phyloP scores from a whole-genome alignment of 1,284 basidiomycete species.

The Thelephora terrestris region DNA sequence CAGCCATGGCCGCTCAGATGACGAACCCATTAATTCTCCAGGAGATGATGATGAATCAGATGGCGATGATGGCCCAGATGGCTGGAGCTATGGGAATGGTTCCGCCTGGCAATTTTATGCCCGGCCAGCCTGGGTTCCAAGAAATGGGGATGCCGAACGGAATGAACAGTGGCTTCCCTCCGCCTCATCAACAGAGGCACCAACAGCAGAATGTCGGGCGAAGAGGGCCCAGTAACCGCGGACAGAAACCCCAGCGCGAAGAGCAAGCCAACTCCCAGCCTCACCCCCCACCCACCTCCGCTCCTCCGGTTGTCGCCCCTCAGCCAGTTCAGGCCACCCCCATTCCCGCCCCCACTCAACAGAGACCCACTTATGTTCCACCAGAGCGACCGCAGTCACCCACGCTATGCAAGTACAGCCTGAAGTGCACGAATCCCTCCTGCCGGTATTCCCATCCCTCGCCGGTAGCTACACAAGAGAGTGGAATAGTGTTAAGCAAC shows the following conservation, averaged over 20 bases:
- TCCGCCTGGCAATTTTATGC: slow-evolving; percentile 46
- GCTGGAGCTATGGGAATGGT: slow-evolving; percentile 65
- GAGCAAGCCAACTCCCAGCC: slow-evolving; percentile 6
- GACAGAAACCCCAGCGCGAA: slow-evolving; percentile 5
- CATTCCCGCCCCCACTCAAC: slow-evolving; percentile 21
- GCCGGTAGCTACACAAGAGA: slow-evolving; percentile 83
- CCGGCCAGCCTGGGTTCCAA: slow-evolving; percentile 44
- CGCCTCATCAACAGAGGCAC: slow-evolving; percentile 18
- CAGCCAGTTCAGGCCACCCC: slow-evolving; percentile 23
- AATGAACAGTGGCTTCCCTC: slow-evolving; percentile 18
- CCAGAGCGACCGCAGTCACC: slow-evolving; percentile 77
- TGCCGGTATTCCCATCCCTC: slow-evolving; percentile 89
- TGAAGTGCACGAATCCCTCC: slow-evolving; percentile 80
- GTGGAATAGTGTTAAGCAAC: slow-evolving; percentile 86
- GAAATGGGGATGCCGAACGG: slow-evolving; percentile 44
- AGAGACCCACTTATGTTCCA: slow-evolving; percentile 38
- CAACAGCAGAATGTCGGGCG: slow-evolving; percentile 25
- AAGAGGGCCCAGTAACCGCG: slow-evolving; percentile 11
- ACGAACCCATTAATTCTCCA: slow-evolving; percentile 63
- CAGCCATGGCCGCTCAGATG: slow-evolving; percentile 33
- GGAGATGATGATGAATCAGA: slow-evolving; percentile 80
- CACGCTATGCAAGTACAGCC: slow-evolving; percentile 82
- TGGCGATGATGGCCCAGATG: slow-evolving; percentile 80
- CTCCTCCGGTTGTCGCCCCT: slow-evolving; percentile 25
- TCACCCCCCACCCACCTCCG: slow-evolving; percentile 10